Base-by-base conservation (phyloP, 306 rosid genomes). In the Begonia masoniana region DNA sequence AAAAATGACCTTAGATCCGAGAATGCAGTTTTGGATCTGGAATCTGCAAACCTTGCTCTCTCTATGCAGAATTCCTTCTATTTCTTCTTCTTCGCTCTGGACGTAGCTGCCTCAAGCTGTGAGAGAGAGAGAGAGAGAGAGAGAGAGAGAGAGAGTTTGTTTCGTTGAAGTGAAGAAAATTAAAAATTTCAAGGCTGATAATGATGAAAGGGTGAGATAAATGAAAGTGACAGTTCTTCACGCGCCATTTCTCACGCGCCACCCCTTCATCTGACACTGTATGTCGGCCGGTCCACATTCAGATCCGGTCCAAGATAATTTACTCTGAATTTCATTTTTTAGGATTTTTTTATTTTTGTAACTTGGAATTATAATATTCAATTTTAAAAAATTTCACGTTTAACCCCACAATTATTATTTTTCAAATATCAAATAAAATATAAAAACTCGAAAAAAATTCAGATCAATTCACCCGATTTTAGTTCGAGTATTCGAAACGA, bases 31-130 rank as follows among this genome's bases (percentile, higher is more conserved):
- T 21, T 31, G 35, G 53, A 65, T 51, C 62, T 17, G 56, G 68
- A 54, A 35, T 17, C 10, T 17, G 46, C 1, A 24, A 8, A 41
- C 12, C 7, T 47, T 66, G 79, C 66, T 73, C 78, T 69, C 61
- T 78, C 73, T 77, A 31, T 31, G 39, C 39, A 31, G 46, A 48
- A 52, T 14, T 42, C 8, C n/a, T 10, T 4, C 5, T 11, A 12
- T 2, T 26, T 24, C n/a, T n/a, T 6, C 12, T 13, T 16, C 13
- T 19, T 13, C 15, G 54, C 9, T 42, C 10, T 26, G 12, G 13
- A 31, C 41, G 48, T 39, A 54, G 71, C 50, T 60, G 4, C 52
- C 4, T 17, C 19, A 17, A 19, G 50, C 12, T 41, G 41, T 41
- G 6, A 42, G 54, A 7, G 50, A 49, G 58, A 19, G 68, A 13